Base-by-base conservation (phyloP, 2,329 filamentous ascomycete species). In the Beauveria asiatica region DNA sequence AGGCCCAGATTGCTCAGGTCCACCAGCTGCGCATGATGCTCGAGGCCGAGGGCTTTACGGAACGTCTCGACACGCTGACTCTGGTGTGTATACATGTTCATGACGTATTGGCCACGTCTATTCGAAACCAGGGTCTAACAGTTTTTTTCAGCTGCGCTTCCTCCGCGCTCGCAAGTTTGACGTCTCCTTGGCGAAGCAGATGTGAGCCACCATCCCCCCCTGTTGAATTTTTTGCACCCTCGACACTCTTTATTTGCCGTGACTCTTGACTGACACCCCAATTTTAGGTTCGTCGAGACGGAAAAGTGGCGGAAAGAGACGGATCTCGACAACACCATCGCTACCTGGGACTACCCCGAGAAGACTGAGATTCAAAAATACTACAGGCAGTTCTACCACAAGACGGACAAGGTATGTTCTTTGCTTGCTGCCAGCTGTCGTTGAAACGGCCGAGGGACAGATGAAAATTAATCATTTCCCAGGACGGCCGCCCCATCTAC, bases 341-440 rank as follows among this genome's bases (percentile, higher is more conserved):
- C 84, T 64, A 87, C 78, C 67, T 96, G 95, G 80, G 86, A 94
- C 62, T 97, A 96, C 79, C 81, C 82, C 64, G 92, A 97, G 82
- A 94, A 93, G 76, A 70, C 83, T 59, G 74, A 93, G 72, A 83
- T 99, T 62, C 90, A 90, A 75, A 80, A 93, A 76, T 96, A 89
- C 81, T 99, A 99, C 78, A 91, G 91, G 52, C 94, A 99, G 78
- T 99, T 94, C 81, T 99, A 99, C 80, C 94, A 99, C 84, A 97
- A 97, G 80, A 93, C 86, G 13, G 90, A 94, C 77, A 92, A 91
- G 78, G 85, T 87, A 73, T 60, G 69, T 57, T 8, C 17, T 30
- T 21, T 46, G 19, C 11, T 30, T 52, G 45, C 17, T 37, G n/a
- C 19, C 55, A 25, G 10, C 30, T 16, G 33, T 41, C 30, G 21